Conservation (phyloP, 768 basidiomycete genomes). For the Suillus occidentalis region DNA sequence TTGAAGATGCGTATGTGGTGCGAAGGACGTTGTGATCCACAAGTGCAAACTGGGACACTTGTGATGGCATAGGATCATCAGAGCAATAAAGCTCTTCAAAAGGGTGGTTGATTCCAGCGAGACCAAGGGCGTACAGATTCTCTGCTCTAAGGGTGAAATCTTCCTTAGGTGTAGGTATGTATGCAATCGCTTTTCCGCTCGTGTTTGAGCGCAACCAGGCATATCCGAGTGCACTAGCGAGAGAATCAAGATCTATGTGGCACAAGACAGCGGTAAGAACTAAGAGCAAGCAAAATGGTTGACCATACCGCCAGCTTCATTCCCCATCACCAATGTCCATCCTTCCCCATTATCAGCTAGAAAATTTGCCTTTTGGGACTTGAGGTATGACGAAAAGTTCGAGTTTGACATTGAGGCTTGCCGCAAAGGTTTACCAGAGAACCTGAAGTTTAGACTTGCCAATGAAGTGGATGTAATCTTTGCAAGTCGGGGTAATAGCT, state of each 20-base stretch:
- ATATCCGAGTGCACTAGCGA: constrained; percentile 84
- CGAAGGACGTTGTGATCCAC: constrained; percentile 89
- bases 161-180: constrained; percentile 64
- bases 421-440: background rate
- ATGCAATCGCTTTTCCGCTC: constrained; percentile 59
- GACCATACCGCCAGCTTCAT: constrained; percentile 87
- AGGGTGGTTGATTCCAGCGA: background rate
- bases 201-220: constrained; percentile 67
- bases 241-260: constrained; percentile 78
- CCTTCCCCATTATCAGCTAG: constrained; percentile 54
- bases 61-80: constrained; percentile 50
- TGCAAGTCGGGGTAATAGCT: background rate
- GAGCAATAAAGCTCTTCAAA: constrained; percentile 62
- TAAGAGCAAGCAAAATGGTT: constrained; percentile 1
- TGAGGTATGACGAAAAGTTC: constrained; percentile 40
- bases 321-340: constrained; percentile 92
- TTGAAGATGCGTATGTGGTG: constrained; percentile 38
- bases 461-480: background rate
- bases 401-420: constrained; percentile 20
- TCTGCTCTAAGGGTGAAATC: constrained; percentile 74
- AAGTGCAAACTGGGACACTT: constrained; percentile 63
- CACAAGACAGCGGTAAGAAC: constrained; percentile 1
- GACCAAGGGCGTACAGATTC: background rate
- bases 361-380: constrained; percentile 57
- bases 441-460: background rate